Evolutionary conservation across 208 protist genomes (phyloP).

Genomic region (Leishmania aethiopica): DNA sequence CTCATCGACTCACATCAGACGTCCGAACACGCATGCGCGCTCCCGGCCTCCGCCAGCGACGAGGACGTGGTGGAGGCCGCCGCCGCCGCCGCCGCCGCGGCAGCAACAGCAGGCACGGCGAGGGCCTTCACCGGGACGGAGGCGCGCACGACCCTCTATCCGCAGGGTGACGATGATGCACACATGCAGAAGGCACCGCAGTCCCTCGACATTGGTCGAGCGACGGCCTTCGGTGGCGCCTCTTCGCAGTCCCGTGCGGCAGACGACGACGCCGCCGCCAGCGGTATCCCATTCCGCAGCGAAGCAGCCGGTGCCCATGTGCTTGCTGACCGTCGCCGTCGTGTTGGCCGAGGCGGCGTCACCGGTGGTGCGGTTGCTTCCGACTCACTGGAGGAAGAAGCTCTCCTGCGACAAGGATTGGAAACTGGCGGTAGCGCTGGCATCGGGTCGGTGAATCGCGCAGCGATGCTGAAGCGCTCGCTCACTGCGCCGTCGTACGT

Average conservation of each 20-base stretch:
- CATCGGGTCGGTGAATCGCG: not conserved
- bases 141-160: conserved; percentile 16
- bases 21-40: not conserved
- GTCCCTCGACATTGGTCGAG: not conserved
- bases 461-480: not conserved
- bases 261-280: not conserved
- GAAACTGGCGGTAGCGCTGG: not conserved
- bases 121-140: conserved; percentile 32
- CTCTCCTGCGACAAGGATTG: conserved; percentile 3
- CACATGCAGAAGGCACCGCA: conserved; percentile 18
- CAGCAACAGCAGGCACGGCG: conserved; percentile 1
- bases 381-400: conserved; percentile 5
- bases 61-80: not conserved
- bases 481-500: conserved; percentile 22
- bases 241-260: not conserved
- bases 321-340: not conserved
- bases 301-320: not conserved
- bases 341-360: not conserved
- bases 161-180: conserved; percentile 10
- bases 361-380: not conserved
- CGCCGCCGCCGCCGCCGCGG: not conserved
- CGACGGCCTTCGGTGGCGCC: not conserved
- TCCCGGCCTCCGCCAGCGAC: not conserved
- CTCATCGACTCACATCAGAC: conserved; percentile 10
- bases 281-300: not conserved